These are phyloP conservation scores for Barnettozyma siamensis DNA, from an alignment of 805 yeast species.

Conservation along the genomic window DNA sequence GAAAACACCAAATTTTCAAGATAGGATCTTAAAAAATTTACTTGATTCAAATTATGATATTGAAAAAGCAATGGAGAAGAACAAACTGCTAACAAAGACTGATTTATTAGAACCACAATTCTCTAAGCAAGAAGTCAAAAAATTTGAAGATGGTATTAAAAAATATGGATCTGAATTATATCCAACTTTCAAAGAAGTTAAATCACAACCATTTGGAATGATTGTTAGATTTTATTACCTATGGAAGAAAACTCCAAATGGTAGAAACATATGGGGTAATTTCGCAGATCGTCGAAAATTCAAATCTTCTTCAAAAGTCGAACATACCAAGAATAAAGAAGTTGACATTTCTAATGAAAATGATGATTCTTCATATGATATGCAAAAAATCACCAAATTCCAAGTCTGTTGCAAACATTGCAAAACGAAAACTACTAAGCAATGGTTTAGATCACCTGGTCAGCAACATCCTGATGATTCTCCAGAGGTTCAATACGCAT, in stretches of 20 bases:
- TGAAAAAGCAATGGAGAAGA: conserved; percentile 41
- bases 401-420: conserved; percentile 71
- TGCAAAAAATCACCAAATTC: conserved; percentile 37
- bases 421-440: conserved; percentile 43
- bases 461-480: conserved; percentile 32
- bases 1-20: conserved; percentile 77
- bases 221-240: conserved; percentile 81
- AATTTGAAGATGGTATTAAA: conserved; percentile 71
- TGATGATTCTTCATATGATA: conserved; percentile 70
- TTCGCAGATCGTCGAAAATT: conserved; percentile 69
- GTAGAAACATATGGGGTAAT: conserved; percentile 77
- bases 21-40: conserved; percentile 55
- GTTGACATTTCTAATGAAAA: conserved; percentile 31
- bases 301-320: conserved; percentile 28
- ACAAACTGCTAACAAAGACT: conserved; percentile 46
- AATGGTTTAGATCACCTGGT: conserved; percentile 69
- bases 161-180: conserved; percentile 73
- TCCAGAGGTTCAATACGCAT: conserved; percentile 42
- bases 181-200: conserved; percentile 67
- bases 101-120: conserved; percentile 75
- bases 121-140: conserved; percentile 49
- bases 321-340: conserved; percentile 11
- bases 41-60: conserved; percentile 47
- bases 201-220: conserved; percentile 67
- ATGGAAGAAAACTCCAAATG: conserved; percentile 84